These are phyloP conservation scores for Circinella umbellata DNA, from an alignment of 371 early-diverging fungal genomes.

Conservation along the genomic window DNA sequence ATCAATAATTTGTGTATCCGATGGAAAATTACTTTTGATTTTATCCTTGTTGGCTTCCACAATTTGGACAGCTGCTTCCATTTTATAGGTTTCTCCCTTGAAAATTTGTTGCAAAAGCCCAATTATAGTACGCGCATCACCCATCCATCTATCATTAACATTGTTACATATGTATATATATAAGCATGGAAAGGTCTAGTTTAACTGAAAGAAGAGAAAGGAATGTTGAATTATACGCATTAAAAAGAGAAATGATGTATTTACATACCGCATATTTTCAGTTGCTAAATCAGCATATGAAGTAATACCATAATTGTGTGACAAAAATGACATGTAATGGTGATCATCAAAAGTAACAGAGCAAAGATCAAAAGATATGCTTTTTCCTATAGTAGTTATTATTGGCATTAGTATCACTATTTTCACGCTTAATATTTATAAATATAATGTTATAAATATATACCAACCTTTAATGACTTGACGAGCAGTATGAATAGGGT, in stretches of 20 bases:
- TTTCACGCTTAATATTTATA: background rate
- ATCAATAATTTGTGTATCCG: background rate
- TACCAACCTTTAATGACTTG: conserved; percentile 60
- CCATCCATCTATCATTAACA: conserved; percentile 56
- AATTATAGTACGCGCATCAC: conserved; percentile 56
- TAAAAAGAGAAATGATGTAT: background rate
- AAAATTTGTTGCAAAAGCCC: conserved; percentile 59
- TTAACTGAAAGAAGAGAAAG: no score
- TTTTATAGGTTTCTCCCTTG: conserved; percentile 41
- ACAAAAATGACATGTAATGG: conserved; percentile 62
- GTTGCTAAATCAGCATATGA: conserved; percentile 68
- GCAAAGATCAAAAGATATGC: conserved; percentile 63
- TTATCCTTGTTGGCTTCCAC: conserved; percentile 50
- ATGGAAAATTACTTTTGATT: conserved; percentile 35
- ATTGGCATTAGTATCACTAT: background rate
- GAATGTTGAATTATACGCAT: no score
- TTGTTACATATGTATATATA: background rate
- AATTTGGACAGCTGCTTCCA: conserved; percentile 54
- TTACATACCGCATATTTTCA: conserved; percentile 53
- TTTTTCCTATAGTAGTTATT: conserved; percentile 24
- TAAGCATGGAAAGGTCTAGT: no score
- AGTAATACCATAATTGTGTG: conserved; percentile 68
- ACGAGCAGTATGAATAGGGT: conserved; percentile 53
- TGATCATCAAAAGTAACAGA: conserved; percentile 60
- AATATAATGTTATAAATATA: background rate